Evolutionary conservation across 1,284 basidiomycete species (phyloP).

Genomic region (Termitomyces sp.): DNA sequence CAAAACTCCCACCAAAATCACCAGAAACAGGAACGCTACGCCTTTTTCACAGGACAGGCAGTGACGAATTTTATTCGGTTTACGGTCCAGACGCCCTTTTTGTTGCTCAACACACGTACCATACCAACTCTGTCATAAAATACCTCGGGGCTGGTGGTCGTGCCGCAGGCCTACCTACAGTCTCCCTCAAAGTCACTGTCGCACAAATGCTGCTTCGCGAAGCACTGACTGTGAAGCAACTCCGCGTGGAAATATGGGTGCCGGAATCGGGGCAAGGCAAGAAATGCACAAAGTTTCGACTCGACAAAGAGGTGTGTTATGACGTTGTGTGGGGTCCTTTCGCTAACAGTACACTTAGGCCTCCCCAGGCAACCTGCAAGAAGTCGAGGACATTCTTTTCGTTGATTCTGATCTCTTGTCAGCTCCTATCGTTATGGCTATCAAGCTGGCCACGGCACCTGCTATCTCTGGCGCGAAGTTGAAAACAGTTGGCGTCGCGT

Average conservation of each 20-base stretch:
- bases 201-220: constrained; percentile 88
- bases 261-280: constrained; percentile 73
- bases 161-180: constrained; percentile 63
- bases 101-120: constrained; percentile 83
- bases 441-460: constrained; percentile 67
- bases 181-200: constrained; percentile 76
- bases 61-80: constrained; percentile 79
- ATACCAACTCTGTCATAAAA: constrained; percentile 83
- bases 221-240: constrained; percentile 85
- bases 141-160: constrained; percentile 65
- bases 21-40: constrained; percentile 73
- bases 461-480: constrained; percentile 39
- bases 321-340: not conserved
- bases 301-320: constrained; percentile 70
- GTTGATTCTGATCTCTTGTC: constrained; percentile 76
- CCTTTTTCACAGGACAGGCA: constrained; percentile 67
- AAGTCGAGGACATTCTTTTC: constrained; percentile 93
- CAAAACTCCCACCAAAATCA: constrained; percentile 59
- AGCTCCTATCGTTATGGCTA: constrained; percentile 88
- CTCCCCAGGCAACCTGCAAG: constrained; percentile 92
- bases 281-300: constrained; percentile 65
- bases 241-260: constrained; percentile 91
- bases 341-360: constrained; percentile 45
- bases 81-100: constrained; percentile 88
- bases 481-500: constrained; percentile 68